These are phyloP conservation scores for Acanthamoeba healyi DNA, from an alignment of 208 protist species.

Conservation along the genomic window DNA sequence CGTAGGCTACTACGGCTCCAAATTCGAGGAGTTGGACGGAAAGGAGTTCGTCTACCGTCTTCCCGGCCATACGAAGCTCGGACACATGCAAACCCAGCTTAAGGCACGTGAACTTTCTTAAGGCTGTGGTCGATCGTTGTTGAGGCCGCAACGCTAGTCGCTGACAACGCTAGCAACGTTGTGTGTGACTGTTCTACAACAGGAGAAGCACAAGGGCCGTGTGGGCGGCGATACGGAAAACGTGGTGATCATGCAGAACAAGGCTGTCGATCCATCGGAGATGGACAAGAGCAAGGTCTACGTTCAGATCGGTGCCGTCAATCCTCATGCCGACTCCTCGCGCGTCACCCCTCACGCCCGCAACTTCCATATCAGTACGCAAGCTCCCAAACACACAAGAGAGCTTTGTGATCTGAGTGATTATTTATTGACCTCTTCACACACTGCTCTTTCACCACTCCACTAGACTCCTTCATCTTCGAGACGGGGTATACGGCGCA, in stretches of 20 bases:
- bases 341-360: neutral
- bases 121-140: too few species aligned
- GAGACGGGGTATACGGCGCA: slow-evolving; percentile 25
- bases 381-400: too few species aligned
- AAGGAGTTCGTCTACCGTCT: slow-evolving; percentile 49
- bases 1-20: slow-evolving; percentile 81
- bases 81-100: slow-evolving; percentile 40
- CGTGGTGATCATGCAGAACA: slow-evolving; percentile 71
- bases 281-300: slow-evolving; percentile 50
- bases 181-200: neutral
- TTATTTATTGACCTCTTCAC: neutral
- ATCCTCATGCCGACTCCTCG: neutral
- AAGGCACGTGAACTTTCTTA: too few species aligned
- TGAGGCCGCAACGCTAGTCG: too few species aligned
- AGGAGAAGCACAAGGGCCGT: slow-evolving; percentile 20
- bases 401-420: too few species aligned
- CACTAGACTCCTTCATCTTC: slow-evolving; percentile 27
- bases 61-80: slow-evolving; percentile 15
- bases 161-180: too few species aligned
- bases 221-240: slow-evolving; percentile 23
- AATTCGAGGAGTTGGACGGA: slow-evolving; percentile 33
- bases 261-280: slow-evolving; percentile 9
- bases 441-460: neutral
- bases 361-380: slow-evolving; percentile 60
- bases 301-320: slow-evolving; percentile 40